Evolutionary conservation across 495 filamentous ascomycete species (phyloP), one percentile per base, ranked within the genome.

Genomic region (Oleoguttula mirabilis): DNA sequence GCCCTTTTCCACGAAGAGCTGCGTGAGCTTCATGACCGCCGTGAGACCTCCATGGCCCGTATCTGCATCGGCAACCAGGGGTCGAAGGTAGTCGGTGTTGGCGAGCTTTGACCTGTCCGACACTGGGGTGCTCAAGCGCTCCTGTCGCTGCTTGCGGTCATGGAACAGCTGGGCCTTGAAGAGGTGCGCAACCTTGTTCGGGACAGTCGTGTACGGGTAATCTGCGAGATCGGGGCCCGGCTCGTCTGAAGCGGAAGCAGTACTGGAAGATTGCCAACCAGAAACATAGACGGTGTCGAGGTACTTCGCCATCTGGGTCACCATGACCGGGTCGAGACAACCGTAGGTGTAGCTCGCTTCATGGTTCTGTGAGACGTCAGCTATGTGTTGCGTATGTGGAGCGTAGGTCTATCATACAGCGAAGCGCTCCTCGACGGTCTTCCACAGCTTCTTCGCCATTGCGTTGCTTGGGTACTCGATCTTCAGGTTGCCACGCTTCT

Each of bases 121-220:
- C 54, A 79, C 77, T 8, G 88, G 80, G 3, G 77, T 81, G 23
- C 76, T 80, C 25, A 96, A 63, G 40, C 90, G 86, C 61, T 95
- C 90, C 64, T 95, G 84, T 37, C 90, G 81, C 62, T 98, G 90
- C 66, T 98, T 98, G 52, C 90, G 82, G 72, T 98, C 92, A 65
- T 98, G 90, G 79, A 98, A 98, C 41, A 95, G 81, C 64, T 98
- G 92, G 21, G 90, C 88, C 73, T 90, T 84, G 72, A 87, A 98
- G 24, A 98, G 77, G 55, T 98, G 90, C 54, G 82, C 73, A 50
- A 96, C 92, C 67, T 98, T 98, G 73, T 94, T 93, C 32, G 90
- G 90, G 14, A 98, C 90, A 32, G 92, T 98, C 56, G 90, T 90
- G 68, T 94, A 94, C 21, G 90, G 90, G 64, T 96, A 98, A 60